Conservation (phyloP, 1,284 basidiomycete species). For the Heliocybe sulcata region DNA sequence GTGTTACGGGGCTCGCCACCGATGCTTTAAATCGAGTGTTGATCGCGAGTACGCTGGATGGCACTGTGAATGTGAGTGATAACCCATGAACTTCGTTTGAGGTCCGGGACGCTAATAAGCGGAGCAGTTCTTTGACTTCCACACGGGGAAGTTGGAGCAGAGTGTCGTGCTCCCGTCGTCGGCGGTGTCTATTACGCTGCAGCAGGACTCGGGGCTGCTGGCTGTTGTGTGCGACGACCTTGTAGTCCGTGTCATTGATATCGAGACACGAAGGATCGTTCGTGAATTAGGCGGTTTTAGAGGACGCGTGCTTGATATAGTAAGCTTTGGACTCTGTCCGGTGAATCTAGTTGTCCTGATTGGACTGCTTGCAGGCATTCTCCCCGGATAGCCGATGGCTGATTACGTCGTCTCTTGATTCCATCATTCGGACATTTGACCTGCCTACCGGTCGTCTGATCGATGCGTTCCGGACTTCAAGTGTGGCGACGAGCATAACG, state of each 20-base stretch:
- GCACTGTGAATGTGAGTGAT: constrained; percentile 80
- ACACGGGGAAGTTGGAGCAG: constrained; percentile 68
- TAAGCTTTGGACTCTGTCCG: constrained; percentile 27
- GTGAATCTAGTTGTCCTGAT: background rate
- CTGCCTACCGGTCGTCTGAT: constrained; percentile 90
- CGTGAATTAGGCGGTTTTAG: constrained; percentile 82
- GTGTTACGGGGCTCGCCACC: constrained; percentile 77
- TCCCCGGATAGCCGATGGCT: constrained; percentile 95
- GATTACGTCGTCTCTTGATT: constrained; percentile 83
- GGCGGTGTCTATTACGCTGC: constrained; percentile 67
- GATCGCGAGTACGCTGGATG: constrained; percentile 83
- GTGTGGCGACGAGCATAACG: constrained; percentile 83
- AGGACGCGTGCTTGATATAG: constrained; percentile 79
- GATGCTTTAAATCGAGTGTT: constrained; percentile 83
- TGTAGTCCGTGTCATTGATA: constrained; percentile 80
- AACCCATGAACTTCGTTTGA: too few species aligned
- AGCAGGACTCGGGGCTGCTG: constrained; percentile 85
- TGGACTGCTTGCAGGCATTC: constrained; percentile 53
- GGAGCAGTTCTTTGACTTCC: constrained; percentile 93
- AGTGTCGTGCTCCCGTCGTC: constrained; percentile 65
- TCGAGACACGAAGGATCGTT: constrained; percentile 85
- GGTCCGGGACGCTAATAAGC: too few species aligned
- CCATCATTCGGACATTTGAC: constrained; percentile 92
- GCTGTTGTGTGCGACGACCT: constrained; percentile 84
- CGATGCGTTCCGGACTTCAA: constrained; percentile 88